These are phyloP conservation scores for Saccharomycopsis hybrid DNA, from an alignment of 1,139 yeast species.

Conservation along the genomic window DNA sequence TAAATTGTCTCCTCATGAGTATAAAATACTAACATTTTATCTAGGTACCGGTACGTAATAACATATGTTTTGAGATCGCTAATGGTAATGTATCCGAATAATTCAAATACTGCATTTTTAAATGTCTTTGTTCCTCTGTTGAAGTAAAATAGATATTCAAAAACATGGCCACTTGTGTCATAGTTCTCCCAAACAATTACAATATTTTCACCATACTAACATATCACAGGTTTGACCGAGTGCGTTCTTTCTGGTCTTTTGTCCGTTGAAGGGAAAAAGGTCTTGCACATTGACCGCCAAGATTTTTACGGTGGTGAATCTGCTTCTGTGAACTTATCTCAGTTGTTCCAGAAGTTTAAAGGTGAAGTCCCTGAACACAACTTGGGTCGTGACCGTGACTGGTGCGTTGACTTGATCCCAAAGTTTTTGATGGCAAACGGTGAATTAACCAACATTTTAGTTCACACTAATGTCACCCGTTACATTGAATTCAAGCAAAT, in stretches of 20 bases:
- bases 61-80: no score
- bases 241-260: conserved; percentile 90
- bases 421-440: conserved; percentile 98
- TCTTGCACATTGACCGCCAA: conserved; percentile 91
- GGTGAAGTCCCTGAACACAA: conserved; percentile 32
- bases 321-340: conserved; percentile 44
- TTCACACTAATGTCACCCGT: conserved; percentile 92
- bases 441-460: conserved; percentile 89
- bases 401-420: conserved; percentile 97
- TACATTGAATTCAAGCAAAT: conserved; percentile 95
- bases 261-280: conserved; percentile 96
- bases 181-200: no score
- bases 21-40: no score
- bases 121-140: no score
- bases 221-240: conserved; percentile 77
- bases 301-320: conserved; percentile 88
- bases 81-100: no score
- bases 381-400: conserved; percentile 89
- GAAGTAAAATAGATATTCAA: no score
- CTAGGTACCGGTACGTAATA: no score
- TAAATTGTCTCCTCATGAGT: no score
- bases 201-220: no score
- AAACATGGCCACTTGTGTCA: no score
- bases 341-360: conserved; percentile 67
- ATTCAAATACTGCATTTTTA: no score